Conservation (phyloP, 257 asterid genomes). For the Rauvolfia tetraphylla region DNA sequence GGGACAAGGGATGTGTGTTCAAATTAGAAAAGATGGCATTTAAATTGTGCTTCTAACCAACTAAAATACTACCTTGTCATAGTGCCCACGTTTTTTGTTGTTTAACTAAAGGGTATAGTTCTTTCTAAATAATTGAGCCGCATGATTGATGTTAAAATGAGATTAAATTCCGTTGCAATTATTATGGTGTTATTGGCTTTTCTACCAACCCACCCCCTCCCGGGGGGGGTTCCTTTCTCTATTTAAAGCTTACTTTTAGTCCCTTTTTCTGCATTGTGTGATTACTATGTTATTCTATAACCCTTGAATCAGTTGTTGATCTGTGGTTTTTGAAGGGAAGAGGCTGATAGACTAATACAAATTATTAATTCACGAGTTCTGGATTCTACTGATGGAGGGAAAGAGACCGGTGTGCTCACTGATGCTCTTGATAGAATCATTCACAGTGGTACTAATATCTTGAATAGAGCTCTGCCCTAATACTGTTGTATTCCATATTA, state of each 20-base stretch:
- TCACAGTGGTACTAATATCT: constrained; percentile 36
- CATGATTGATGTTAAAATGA: background rate
- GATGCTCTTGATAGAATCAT: constrained; percentile 28
- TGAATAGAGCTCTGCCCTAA: background rate
- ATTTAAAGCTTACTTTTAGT: background rate
- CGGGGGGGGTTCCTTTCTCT: too few relatives aligned
- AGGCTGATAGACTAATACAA: constrained; percentile 59
- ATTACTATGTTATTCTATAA: background rate
- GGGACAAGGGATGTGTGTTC: too few relatives aligned
- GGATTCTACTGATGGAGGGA: constrained; percentile 37
- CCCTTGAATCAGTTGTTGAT: constrained; percentile 4
- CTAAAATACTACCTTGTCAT: too few relatives aligned
- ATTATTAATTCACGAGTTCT: constrained; percentile 64
- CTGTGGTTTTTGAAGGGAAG: constrained; percentile 54
- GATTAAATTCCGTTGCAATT: background rate
- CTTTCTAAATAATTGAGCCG: too few relatives aligned
- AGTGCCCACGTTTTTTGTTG: background rate
- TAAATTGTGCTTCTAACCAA: too few relatives aligned
- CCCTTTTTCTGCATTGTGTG: background rate
- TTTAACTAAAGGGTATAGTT: background rate
- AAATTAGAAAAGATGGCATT: too few relatives aligned
- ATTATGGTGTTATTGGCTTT: background rate
- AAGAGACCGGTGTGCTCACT: constrained; percentile 29
- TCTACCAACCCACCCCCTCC: too few relatives aligned
- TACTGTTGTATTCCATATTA: constrained; percentile 1